Percentiles rank a stretch among this genome's conserved stretches.
These are phyloP conservation scores for Metschnikowia noctiluminum DNA, from an alignment of 805 yeast genomes.

Conservation along the genomic window DNA sequence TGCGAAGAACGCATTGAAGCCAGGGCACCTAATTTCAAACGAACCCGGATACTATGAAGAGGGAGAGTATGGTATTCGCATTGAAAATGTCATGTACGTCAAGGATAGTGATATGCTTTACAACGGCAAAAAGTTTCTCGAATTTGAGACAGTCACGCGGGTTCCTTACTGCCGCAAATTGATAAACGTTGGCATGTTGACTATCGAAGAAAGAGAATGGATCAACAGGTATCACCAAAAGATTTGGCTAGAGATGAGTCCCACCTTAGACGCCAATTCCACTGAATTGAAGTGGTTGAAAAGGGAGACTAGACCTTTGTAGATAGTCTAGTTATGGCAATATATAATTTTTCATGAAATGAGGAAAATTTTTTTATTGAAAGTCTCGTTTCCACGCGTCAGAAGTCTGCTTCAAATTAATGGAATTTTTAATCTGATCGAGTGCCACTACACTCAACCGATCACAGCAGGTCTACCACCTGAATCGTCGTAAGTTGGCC, in stretches of 20 bases:
- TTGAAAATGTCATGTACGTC: conserved; percentile 48
- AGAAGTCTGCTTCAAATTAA: no score
- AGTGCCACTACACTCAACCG: no score
- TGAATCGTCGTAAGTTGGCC: no score
- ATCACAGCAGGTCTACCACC: no score
- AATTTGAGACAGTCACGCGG: conserved; percentile 79
- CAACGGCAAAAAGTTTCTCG: conserved; percentile 56
- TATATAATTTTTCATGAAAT: no score
- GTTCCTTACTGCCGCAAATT: conserved; percentile 81
- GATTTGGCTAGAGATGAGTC: conserved; percentile 50
- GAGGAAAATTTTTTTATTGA: background rate
- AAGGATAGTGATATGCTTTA: conserved; percentile 39
- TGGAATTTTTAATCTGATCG: no score
- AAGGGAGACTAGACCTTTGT: conserved; percentile 40
- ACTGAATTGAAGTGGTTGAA: conserved; percentile 47
- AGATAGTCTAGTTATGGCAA: background rate
- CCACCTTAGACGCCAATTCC: conserved; percentile 35
- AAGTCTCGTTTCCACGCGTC: no score
- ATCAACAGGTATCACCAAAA: conserved; percentile 62
- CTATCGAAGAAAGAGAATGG: conserved; percentile 60
- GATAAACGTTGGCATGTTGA: conserved; percentile 59
- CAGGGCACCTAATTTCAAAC: conserved; percentile 55
- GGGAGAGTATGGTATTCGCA: conserved; percentile 58
- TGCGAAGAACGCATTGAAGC: conserved; percentile 40
- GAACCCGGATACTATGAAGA: conserved; percentile 65